A percentile compares a stretch with the other conserved stretches of the same genome.
Evolutionary conservation across 208 protist genomes (phyloP).

Genomic region (Crithidia brevicula): DNA sequence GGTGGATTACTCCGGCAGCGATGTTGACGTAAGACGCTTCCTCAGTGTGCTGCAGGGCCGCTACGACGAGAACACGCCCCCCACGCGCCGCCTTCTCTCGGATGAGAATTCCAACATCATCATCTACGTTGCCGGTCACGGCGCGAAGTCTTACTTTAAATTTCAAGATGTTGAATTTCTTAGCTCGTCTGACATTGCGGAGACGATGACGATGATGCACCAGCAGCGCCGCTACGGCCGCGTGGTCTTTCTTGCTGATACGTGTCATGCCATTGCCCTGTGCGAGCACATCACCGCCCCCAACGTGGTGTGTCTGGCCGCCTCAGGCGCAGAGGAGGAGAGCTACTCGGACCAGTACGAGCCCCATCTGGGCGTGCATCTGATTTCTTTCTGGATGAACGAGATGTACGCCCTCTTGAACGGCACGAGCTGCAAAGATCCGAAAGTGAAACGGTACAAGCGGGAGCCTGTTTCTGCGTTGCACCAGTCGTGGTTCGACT

Average conservation of each 20-base stretch:
- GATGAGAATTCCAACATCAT: conserved; percentile 96
- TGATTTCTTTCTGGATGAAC: conserved; percentile 94
- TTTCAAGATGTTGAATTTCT: conserved; percentile 96
- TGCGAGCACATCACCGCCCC: conserved; percentile 84
- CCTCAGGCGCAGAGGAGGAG: conserved; percentile 52
- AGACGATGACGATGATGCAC: conserved; percentile 96
- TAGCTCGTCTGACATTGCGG: conserved; percentile 86
- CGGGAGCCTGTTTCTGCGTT: conserved; percentile 28
- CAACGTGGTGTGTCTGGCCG: conserved; percentile 79
- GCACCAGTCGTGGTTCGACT: conserved; percentile 64
- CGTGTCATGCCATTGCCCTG: conserved; percentile 95
- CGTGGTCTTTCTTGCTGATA: conserved; percentile 96
- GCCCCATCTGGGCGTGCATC: conserved; percentile 64
- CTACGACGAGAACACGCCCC: conserved; percentile 91
- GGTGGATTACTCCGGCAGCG: conserved; percentile 97
- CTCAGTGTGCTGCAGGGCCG: conserved; percentile 94
- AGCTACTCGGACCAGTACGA: conserved; percentile 87
- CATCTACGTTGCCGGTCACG: conserved; percentile 97
- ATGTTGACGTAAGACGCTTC: conserved; percentile 97
- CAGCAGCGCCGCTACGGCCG: conserved; percentile 93
- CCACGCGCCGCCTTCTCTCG: conserved; percentile 92
- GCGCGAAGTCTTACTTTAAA: conserved; percentile 97
- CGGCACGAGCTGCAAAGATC: conserved; percentile 52
- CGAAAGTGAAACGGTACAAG: conserved; percentile 5
- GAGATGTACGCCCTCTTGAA: conserved; percentile 81